Evolutionary conservation across 2,329 filamentous ascomycete genomes (phyloP).

Genomic region (Hirsutella minnesotensis): DNA sequence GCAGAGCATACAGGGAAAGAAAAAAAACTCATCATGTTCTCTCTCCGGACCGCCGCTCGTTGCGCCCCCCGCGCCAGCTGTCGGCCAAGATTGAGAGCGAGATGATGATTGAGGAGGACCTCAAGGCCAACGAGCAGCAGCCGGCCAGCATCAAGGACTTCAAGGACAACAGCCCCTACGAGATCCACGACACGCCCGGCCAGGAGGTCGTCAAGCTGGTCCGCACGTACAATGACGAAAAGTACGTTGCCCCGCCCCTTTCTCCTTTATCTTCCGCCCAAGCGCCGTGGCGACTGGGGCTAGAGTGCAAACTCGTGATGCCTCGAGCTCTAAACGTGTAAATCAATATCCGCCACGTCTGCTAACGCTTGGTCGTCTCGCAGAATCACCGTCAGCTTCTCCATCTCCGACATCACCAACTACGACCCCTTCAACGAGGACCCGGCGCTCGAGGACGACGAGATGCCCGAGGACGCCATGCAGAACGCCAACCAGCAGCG

Average conservation of each 20-base stretch:
- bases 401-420: conserved; percentile 27
- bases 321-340: too few relatives aligned
- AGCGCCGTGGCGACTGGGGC: too few relatives aligned
- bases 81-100: conserved; percentile 77
- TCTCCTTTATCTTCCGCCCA: not conserved
- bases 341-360: too few relatives aligned
- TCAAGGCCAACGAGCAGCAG: conserved; percentile 59
- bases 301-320: too few relatives aligned
- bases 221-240: conserved; percentile 77
- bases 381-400: conserved; percentile 33
- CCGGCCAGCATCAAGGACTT: conserved; percentile 78
- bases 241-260: conserved; percentile 41
- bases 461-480: conserved; percentile 24
- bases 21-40: conserved; percentile 44
- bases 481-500: conserved; percentile 44
- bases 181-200: conserved; percentile 71
- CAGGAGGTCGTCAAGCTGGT: conserved; percentile 80
- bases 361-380: too few relatives aligned
- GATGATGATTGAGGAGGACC: conserved; percentile 71
- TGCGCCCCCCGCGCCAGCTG: conserved; percentile 61
- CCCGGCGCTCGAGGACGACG: conserved; percentile 26
- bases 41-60: conserved; percentile 53
- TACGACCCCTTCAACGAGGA: conserved; percentile 27
- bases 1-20: too few relatives aligned
- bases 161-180: conserved; percentile 72